Evolutionary conservation across 371 early-diverging fungal genomes (phyloP), one percentile per base, ranked within the genome.

Genomic region (Phascolomyces articulosus): DNA sequence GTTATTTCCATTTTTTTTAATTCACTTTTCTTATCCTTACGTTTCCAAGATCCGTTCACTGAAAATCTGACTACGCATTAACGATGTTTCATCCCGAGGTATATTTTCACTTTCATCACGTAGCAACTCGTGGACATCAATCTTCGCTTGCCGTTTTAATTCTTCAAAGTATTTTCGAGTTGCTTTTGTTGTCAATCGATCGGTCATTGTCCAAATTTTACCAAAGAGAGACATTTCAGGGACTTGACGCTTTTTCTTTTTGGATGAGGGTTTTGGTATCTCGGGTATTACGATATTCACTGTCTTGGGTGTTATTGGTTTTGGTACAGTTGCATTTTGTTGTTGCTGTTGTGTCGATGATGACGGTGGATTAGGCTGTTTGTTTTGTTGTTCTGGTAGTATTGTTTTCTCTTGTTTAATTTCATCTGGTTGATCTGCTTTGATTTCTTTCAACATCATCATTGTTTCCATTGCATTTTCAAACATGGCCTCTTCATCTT

Each of bases 221-320:
- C 85, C 85, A 72, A 84, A 84, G 26, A 84, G 53, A 28, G 85
- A 78, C 71, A 84, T 69, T 60, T 80, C 72, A 1, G 77, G 77
- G 11, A 61, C 61, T 0, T 62, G 65, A 13, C 55, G 71, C 58
- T 78, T 79, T 62, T 76, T 79, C 40, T 79, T 76, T 15, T 64
- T 66, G 23, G 41, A 53, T 18, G 66, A 47, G 6, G 65, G 38
- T 51, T 55, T 28, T 40, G 24, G 58, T 38, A 28, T 28, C 2
- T 40, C 51, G 16, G 63, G 63, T 20, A 53, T 40, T 20, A 55
- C 40, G 11, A 55, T 41, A 18, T 40, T 56, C 16, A 51, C 15
- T 8, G 51, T 54, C 15, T 62, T 64, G 10, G 28, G 48, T 13
- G 21, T 38, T 24, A 11, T 23, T 34, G 21, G 53, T 55, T 26